Conservation (phyloP, 495 filamentous ascomycete species). For the Bathelium albidoporum region DNA sequence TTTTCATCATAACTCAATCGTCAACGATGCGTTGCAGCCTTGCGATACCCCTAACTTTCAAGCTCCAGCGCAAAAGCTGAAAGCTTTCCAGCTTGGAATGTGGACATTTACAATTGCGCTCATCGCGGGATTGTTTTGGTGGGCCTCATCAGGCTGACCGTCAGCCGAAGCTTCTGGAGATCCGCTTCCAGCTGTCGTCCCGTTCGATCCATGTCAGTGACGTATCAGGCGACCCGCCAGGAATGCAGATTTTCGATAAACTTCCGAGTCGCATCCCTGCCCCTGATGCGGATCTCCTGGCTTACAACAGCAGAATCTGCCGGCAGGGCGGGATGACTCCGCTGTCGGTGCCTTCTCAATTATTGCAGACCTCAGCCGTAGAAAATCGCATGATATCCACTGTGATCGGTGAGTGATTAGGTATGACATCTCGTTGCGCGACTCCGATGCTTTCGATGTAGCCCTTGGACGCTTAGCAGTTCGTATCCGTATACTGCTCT, state of each 20-base stretch:
- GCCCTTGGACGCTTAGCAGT: neutral
- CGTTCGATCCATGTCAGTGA: neutral
- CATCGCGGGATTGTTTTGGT: neutral
- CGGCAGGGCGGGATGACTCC: neutral
- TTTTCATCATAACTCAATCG: too few species aligned
- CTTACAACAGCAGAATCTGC: neutral
- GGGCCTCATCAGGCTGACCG: neutral
- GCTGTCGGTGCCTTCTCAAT: too few species aligned
- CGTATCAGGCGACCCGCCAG: neutral
- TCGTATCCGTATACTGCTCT: neutral
- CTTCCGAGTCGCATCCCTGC: neutral
- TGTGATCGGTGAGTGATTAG: neutral
- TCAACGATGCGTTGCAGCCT: too few species aligned
- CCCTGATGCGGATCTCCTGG: neutral
- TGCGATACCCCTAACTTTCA: too few species aligned
- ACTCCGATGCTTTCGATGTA: too few species aligned
- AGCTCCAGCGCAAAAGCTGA: too few species aligned
- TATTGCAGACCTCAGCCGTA: neutral
- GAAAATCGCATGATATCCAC: neutral
- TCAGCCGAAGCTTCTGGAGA: neutral
- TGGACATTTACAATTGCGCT: too few species aligned
- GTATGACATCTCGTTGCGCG: too few species aligned
- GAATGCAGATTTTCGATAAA: neutral
- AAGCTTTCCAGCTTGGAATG: too few species aligned
- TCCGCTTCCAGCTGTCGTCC: neutral